These are phyloP conservation scores for Pseudoturritis turrita DNA, from an alignment of 345 rosid genomes.

Conservation along the genomic window DNA sequence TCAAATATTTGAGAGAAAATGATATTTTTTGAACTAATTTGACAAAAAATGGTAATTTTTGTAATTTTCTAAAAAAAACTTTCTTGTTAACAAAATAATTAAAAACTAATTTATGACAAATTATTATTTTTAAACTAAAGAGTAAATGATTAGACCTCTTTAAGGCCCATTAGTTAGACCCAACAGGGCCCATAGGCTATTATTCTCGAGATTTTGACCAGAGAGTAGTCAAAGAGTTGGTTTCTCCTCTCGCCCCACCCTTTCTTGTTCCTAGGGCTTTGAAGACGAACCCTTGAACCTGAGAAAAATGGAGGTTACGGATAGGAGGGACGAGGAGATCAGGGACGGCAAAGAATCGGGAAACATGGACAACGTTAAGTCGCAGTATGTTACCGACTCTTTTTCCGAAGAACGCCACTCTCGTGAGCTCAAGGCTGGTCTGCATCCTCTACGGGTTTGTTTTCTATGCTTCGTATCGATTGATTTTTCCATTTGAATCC, in stretches of 20 bases:
- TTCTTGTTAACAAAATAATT: no score
- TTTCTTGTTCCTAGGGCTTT: constrained; percentile 33
- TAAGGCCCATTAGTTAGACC: constrained; percentile 4
- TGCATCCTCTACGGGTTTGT: constrained; percentile 87
- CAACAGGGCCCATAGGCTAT: background rate
- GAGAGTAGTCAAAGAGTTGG: background rate
- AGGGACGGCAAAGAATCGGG: constrained; percentile 33
- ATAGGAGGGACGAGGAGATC: constrained; percentile 59
- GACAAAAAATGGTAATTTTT: no score
- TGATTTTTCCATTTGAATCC: background rate
- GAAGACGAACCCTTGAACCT: background rate
- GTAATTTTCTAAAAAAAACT: no score
- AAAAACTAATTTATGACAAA: no score
- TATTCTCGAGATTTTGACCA: no score
- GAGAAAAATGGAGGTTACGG: constrained; percentile 54
- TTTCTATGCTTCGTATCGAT: background rate
- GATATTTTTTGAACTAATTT: no score
- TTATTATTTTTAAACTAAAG: no score
- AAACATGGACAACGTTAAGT: constrained; percentile 17
- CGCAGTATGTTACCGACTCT: constrained; percentile 23
- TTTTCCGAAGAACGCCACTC: constrained; percentile 58
- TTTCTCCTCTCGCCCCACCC: background rate
- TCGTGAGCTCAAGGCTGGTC: constrained; percentile 73
- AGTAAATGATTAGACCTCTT: no score
- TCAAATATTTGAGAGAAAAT: no score